Evolutionary conservation across 192 early-diverging fungal genomes (phyloP).

Genomic region (Mortierella hygrophila): DNA sequence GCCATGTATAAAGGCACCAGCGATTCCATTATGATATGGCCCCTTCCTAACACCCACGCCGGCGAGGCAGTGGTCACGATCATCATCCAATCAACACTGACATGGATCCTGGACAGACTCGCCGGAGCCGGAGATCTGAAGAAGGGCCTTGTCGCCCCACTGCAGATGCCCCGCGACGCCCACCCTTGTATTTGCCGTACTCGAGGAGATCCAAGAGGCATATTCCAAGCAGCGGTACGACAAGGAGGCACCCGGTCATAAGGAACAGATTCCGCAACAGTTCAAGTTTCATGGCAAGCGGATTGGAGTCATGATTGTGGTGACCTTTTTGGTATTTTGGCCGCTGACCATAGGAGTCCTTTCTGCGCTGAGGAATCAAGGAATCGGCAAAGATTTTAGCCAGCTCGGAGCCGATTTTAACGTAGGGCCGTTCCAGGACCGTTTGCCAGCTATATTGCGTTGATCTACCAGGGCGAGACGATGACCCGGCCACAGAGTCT

Average conservation of each 20-base stretch:
- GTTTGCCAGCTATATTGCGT: constrained; percentile 26
- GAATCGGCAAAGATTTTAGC: constrained; percentile 18
- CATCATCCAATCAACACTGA: constrained; percentile 28
- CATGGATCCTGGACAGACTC: constrained; percentile 34
- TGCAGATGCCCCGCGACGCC: constrained; percentile 13
- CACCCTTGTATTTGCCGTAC: constrained; percentile 28
- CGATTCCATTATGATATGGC: constrained; percentile 21
- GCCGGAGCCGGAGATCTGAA: constrained; percentile 25
- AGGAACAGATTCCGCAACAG: neutral
- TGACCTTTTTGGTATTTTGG: constrained; percentile 30
- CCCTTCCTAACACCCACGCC: constrained; percentile 25
- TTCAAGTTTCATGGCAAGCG: constrained; percentile 25
- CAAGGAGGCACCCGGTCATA: neutral
- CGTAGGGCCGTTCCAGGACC: constrained; percentile 26
- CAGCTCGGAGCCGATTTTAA: constrained; percentile 20
- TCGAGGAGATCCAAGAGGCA: neutral
- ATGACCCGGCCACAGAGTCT: constrained; percentile 14
- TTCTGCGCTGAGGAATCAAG: neutral
- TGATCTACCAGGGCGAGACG: constrained; percentile 31
- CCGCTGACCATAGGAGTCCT: constrained; percentile 28
- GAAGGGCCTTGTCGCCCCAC: constrained; percentile 28
- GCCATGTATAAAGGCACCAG: constrained; percentile 28
- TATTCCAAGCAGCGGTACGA: neutral
- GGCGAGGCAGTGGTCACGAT: constrained; percentile 26
- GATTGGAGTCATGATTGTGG: constrained; percentile 19